Percentiles rank a stretch among this genome's conserved stretches.
These are phyloP conservation scores for Apiospora koreana DNA, from an alignment of 2,329 filamentous ascomycete species.

Conservation along the genomic window DNA sequence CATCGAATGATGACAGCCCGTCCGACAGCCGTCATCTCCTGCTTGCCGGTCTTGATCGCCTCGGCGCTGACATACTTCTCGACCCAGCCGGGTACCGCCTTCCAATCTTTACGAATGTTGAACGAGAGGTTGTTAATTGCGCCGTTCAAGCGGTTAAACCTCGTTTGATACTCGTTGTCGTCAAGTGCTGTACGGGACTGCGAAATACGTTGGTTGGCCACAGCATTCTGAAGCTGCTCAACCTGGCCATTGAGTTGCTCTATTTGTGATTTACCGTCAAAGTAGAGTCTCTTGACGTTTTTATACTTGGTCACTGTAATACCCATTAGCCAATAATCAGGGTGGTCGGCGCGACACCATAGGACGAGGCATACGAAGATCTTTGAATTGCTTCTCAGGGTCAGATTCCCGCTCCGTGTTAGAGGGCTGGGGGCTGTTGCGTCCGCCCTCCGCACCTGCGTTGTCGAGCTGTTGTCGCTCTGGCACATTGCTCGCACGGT, in stretches of 20 bases:
- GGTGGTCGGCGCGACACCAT: slow-evolving; percentile 34
- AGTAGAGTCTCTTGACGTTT: slow-evolving; percentile 97
- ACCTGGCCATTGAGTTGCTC: slow-evolving; percentile 86
- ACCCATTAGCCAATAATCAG: slow-evolving; percentile 29
- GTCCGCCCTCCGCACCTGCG: slow-evolving; percentile 46
- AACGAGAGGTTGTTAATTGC: slow-evolving; percentile 94
- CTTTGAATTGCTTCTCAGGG: slow-evolving; percentile 57
- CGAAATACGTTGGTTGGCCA: slow-evolving; percentile 93
- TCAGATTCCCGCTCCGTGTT: slow-evolving; percentile 43
- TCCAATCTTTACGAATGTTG: slow-evolving; percentile 95
- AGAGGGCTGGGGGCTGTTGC: slow-evolving; percentile 58
- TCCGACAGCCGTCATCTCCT: slow-evolving; percentile 97
- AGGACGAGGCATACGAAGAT: slow-evolving; percentile 49
- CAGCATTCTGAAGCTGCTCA: slow-evolving; percentile 93
- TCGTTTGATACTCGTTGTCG: slow-evolving; percentile 87
- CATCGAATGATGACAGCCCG: slow-evolving; percentile 86
- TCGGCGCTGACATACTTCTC: slow-evolving; percentile 79
- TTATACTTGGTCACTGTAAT: slow-evolving; percentile 86
- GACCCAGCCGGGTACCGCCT: slow-evolving; percentile 77
- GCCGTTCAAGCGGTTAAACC: slow-evolving; percentile 89
- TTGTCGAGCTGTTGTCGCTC: slow-evolving; percentile 47
- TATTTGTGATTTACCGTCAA: slow-evolving; percentile 91
- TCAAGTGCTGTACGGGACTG: slow-evolving; percentile 93
- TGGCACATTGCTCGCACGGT: slow-evolving; percentile 40
- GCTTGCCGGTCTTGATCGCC: slow-evolving; percentile 82